Evolutionary conservation across 1,284 basidiomycete genomes (phyloP).

Genomic region (Ceratorhiza oryzae-sativae): DNA sequence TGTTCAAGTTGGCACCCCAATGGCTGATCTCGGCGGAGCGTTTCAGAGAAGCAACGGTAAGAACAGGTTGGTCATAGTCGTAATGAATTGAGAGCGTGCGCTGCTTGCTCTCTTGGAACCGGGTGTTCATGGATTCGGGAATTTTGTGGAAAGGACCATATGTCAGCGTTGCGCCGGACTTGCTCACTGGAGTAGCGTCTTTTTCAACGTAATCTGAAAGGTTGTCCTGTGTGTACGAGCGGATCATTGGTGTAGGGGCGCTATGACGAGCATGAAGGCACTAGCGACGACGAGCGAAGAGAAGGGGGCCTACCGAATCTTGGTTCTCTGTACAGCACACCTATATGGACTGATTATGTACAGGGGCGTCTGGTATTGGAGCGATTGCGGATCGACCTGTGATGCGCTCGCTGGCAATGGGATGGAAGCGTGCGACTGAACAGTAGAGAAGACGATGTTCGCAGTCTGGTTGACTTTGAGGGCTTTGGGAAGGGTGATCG

Average conservation of each 20-base stretch:
- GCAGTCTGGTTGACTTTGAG: conserved; percentile 64
- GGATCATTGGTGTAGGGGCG: conserved; percentile 42
- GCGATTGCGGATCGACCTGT: conserved; percentile 81
- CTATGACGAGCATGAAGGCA: conserved; percentile 21
- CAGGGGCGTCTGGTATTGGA: conserved; percentile 78
- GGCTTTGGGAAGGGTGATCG: conserved; percentile 56
- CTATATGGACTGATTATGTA: conserved; percentile 84
- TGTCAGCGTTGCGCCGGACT: conserved; percentile 80
- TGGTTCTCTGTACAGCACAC: conserved; percentile 83
- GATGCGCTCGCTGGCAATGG: conserved; percentile 77
- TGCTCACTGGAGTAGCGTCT: conserved; percentile 63
- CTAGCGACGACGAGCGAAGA: conserved; percentile 36
- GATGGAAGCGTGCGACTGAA: conserved; percentile 75
- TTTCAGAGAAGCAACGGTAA: conserved; percentile 75
- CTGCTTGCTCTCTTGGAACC: conserved; percentile 68
- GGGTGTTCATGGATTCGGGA: conserved; percentile 62
- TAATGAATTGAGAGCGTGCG: conserved; percentile 80
- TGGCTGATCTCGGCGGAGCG: conserved; percentile 92
- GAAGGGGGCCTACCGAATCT: conserved; percentile 69
- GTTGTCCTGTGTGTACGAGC: conserved; percentile 66
- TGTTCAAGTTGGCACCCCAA: conserved; percentile 95
- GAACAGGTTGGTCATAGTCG: conserved; percentile 77
- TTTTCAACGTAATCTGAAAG: conserved; percentile 46
- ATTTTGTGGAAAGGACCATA: conserved; percentile 87
- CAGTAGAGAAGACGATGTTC: conserved; percentile 77